phyloP scores from a whole-genome alignment of 2,329 filamentous ascomycete species.

The Didymella lethalis region DNA sequence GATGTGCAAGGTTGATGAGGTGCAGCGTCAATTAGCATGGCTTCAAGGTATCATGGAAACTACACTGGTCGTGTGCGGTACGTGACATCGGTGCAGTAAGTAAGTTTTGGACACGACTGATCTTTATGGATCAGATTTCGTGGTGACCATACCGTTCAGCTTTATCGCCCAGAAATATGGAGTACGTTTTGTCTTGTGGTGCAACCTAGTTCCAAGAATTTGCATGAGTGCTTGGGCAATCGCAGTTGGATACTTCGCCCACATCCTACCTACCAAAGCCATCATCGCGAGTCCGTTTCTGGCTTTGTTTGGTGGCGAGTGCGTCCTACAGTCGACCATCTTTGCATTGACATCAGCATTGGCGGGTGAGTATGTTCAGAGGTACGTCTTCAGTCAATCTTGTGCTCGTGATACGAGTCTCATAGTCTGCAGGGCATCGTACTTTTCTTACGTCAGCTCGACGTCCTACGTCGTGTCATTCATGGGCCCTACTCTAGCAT shows the following conservation, averaged over 20 bases:
- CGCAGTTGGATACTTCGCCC: conserved; percentile 39
- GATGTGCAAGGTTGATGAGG: conserved; percentile 62
- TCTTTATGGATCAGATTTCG: conserved; percentile 34
- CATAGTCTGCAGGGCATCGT: conserved; percentile 37
- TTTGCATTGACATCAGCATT: conserved; percentile 46
- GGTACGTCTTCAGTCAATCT: conserved; percentile 25
- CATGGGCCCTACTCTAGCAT: conserved; percentile 46
- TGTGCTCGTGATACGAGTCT: too few relatives aligned
- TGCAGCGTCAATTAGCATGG: conserved; percentile 62
- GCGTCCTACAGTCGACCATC: conserved; percentile 48
- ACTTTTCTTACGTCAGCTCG: conserved; percentile 49
- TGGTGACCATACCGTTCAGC: conserved; percentile 48
- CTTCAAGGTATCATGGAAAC: conserved; percentile 59
- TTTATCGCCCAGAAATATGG: conserved; percentile 45
- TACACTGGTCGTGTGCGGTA: conserved; percentile 47
- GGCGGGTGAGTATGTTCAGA: conserved; percentile 42
- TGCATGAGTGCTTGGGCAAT: conserved; percentile 44
- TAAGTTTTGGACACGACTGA: conserved; percentile 18
- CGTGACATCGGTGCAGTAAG: conserved; percentile 11
- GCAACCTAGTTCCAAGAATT: conserved; percentile 44
- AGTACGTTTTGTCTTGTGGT: conserved; percentile 40
- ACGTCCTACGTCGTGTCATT: conserved; percentile 47
- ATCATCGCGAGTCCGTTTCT: conserved; percentile 45
- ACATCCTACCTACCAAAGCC: conserved; percentile 39
- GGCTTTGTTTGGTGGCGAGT: conserved; percentile 46